phyloP scores from a whole-genome alignment of 768 basidiomycete species.

The Chalciporus chontae region DNA sequence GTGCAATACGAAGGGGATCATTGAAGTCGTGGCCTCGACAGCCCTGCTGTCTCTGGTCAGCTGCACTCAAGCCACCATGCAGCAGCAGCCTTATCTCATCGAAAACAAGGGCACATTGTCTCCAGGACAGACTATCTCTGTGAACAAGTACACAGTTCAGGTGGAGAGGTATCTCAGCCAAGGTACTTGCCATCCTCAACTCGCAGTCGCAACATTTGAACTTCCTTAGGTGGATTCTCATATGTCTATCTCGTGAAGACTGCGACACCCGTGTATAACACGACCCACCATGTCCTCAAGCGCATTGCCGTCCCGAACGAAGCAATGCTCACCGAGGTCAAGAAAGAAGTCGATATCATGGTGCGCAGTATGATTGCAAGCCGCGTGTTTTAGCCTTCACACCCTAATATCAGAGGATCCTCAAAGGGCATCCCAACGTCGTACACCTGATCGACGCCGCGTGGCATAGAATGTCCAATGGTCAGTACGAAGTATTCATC shows the following conservation, averaged over 20 bases:
- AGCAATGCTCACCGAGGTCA: constrained; percentile 85
- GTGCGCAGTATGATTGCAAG: constrained; percentile 42
- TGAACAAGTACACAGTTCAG: constrained; percentile 86
- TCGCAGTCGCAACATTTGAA: constrained; percentile 8
- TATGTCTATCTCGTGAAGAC: constrained; percentile 96
- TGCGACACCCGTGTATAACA: constrained; percentile 80
- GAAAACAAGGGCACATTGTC: constrained; percentile 64
- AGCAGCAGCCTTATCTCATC: constrained; percentile 40
- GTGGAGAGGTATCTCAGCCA: constrained; percentile 95
- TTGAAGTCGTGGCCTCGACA: constrained; percentile 1
- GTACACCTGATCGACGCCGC: constrained; percentile 95
- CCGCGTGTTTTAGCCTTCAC: constrained; percentile 25
- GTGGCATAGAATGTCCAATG: constrained; percentile 80
- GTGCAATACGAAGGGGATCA: background rate
- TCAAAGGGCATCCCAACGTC: constrained; percentile 93
- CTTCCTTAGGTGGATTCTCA: constrained; percentile 83
- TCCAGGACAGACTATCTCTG: constrained; percentile 83
- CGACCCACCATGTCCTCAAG: constrained; percentile 95
- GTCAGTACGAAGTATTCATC: constrained; percentile 93
- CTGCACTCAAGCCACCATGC: constrained; percentile 22
- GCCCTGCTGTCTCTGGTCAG: constrained; percentile 3
- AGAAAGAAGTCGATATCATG: constrained; percentile 99
- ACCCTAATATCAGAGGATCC: constrained; percentile 59
- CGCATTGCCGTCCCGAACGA: constrained; percentile 92
- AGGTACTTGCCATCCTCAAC: constrained; percentile 46